Evolutionary conservation across 441 rosid genomes (phyloP).

Genomic region (Gossypium gossypioides): DNA sequence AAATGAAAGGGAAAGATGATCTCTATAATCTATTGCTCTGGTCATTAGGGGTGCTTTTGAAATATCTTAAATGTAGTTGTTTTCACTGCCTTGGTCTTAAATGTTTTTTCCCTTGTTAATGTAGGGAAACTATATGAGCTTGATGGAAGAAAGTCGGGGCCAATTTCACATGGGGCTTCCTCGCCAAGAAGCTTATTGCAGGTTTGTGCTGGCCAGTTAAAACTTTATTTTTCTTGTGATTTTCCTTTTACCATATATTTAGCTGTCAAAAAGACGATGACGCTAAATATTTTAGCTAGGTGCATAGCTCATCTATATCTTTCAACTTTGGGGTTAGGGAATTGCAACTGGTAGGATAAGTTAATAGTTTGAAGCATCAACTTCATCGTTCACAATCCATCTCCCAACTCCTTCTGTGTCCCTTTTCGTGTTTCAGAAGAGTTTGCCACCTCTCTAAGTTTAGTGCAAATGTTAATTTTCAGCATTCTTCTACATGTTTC

Average conservation of each 20-base stretch:
- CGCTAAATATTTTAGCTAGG: background rate
- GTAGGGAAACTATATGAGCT: constrained; percentile 79
- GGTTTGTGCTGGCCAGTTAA: constrained; percentile 30
- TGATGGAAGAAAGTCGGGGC: constrained; percentile 80
- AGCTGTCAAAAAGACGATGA: background rate
- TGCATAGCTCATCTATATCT: background rate
- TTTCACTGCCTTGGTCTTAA: background rate
- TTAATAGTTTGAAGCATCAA: background rate
- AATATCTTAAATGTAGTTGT: background rate
- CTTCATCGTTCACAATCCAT: background rate
- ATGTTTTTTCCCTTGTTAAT: background rate
- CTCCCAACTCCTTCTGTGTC: background rate
- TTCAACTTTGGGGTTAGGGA: background rate
- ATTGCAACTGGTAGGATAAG: background rate
- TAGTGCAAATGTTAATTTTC: background rate
- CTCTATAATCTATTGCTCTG: background rate
- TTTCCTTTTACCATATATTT: background rate
- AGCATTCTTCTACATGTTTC: background rate
- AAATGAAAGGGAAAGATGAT: background rate
- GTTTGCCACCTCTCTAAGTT: too few relatives aligned
- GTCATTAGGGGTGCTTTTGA: background rate
- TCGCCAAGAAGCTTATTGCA: constrained; percentile 55
- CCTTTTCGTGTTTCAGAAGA: background rate
- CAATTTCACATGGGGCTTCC: constrained; percentile 60
- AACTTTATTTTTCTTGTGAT: background rate